Percentiles rank a stretch among this genome's conserved stretches.
Evolutionary conservation across 2,329 filamentous ascomycete genomes (phyloP).

Genomic region (Hypocreales sp.): DNA sequence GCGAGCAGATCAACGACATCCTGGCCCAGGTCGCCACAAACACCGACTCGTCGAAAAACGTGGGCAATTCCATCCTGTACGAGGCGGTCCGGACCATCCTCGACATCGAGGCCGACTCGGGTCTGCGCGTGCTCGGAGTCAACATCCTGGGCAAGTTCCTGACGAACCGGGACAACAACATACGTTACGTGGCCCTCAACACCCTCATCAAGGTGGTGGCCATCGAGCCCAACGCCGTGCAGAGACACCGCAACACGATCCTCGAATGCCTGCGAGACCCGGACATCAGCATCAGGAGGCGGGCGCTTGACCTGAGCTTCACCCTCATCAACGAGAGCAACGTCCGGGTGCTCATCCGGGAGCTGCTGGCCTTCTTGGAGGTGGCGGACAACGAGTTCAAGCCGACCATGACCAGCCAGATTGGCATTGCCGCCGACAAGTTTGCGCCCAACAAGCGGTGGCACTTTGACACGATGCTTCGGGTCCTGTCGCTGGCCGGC

Average conservation of each 20-base stretch:
- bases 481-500: slow-evolving; percentile 82
- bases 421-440: slow-evolving; percentile 89
- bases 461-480: slow-evolving; percentile 96
- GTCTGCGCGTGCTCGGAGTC: slow-evolving; percentile 82
- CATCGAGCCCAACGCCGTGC: slow-evolving; percentile 93
- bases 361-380: slow-evolving; percentile 87
- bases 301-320: slow-evolving; percentile 94
- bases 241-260: slow-evolving; percentile 93
- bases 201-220: slow-evolving; percentile 96
- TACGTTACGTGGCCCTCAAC: slow-evolving; percentile 93
- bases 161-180: slow-evolving; percentile 98
- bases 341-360: slow-evolving; percentile 81
- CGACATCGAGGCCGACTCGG: slow-evolving; percentile 95
- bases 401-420: slow-evolving; percentile 94
- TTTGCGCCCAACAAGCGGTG: slow-evolving; percentile 95
- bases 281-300: slow-evolving; percentile 90
- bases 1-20: slow-evolving; percentile 97
- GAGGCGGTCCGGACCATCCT: slow-evolving; percentile 94
- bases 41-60: slow-evolving; percentile 95
- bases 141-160: slow-evolving; percentile 98
- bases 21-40: slow-evolving; percentile 95
- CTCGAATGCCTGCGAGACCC: slow-evolving; percentile 91
- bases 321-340: slow-evolving; percentile 96
- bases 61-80: slow-evolving; percentile 95
- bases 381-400: slow-evolving; percentile 98